Evolutionary conservation across 2,329 filamentous ascomycete species (phyloP), one percentile per base, ranked within the genome.

Genomic region (Hymenoscyphus fraxineus): DNA sequence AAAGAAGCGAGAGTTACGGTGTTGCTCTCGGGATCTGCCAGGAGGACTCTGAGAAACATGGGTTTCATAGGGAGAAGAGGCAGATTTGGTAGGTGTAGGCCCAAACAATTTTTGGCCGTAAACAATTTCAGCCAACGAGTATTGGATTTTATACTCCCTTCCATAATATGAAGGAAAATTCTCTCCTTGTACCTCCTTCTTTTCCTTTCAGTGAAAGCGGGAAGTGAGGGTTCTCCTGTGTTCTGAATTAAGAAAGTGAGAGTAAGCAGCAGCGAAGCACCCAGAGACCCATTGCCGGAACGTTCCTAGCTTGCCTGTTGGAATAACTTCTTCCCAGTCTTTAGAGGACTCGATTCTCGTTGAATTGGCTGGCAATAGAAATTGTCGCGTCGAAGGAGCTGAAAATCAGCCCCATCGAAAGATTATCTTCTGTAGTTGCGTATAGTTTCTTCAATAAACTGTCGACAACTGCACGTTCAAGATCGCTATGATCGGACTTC

Each of bases 31-130:
- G 7, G 9, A 55, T 22, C 32, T 19, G 5, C 9, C 16, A 55
- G 2, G 55, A 62, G 4, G 6, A n/a, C 7, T 16, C 32, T 57
- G 19, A 61, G 47, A 31, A 62, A 59, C 22, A 51, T 54, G 15
- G 60, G 63, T 27, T 58, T 62, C 6, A 65, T 59, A 22, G 63
- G 63, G 6, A 62, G 56, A 7, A 32, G 55, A 10, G 63, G 63
- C 3, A 65, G 27, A 27, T 58, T 32, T 10, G 59, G 54, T 6
- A 15, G 6, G 15, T 41, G 22, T n/a, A 65, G 47, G 12, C 54
- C 56, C 7, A 62, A 9, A 32, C 16, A 27, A 35, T 65, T 59
- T 54, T 65, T 65, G 3, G 51, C 40, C 6, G 47, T 41, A 54
- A 59, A 65, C 2, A 65, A 16, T 41, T 61, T 22, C 3, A 65